Base-by-base conservation (phyloP, 495 filamentous ascomycete genomes). In the Immersiella caudata region DNA sequence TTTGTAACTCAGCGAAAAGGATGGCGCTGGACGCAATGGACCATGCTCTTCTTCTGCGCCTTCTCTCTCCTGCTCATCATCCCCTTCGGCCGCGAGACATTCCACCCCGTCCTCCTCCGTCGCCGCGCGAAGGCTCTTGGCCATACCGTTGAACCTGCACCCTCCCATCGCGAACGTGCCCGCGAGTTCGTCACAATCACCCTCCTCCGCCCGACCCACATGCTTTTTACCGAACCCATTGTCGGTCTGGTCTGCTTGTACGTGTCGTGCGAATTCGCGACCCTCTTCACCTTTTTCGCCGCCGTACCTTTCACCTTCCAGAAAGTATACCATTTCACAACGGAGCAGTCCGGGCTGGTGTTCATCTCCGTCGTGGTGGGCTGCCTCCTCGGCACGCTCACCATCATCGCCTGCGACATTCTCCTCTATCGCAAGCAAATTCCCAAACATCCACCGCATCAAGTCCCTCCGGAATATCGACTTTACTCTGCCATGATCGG, bases 211-310 rank as follows among this genome's bases (percentile, higher is more conserved):
- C 89, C 89, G 0, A 35, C 89, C 0, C 74, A 83, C 54, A 91
- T 92, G 89, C 78, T 91, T 36, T 36, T 87, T 16, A 84, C 79
- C 0, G 90, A 91, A 70, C 88, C 89, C 5, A 90, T 91, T 64
- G 89, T 91, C 49, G 72, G 79, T 25, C 83, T 86, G 26, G 79
- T 88, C 36, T 86, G 80, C 26, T 73, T 91, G 12, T 92, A 92
- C 72, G 79, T 83, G 1, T 79, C 83, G 5, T 90, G 88, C 72
- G 84, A 85, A 64, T 91, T 90, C 66, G 83, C 82, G 7, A 84
- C 88, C 1, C 81, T 92, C 3, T 91, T 87, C 68, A 79, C 78
- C 24, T 91, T 91, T 79, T 90, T 92, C 67, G 86, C 86, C 14
- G 87, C 87, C 0, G 82, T 90, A 25, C 89, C 87, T 0, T 79